These are phyloP conservation scores for Saksenaea vasiformis DNA, from an alignment of 371 early-diverging fungal species.

Conservation along the genomic window DNA sequence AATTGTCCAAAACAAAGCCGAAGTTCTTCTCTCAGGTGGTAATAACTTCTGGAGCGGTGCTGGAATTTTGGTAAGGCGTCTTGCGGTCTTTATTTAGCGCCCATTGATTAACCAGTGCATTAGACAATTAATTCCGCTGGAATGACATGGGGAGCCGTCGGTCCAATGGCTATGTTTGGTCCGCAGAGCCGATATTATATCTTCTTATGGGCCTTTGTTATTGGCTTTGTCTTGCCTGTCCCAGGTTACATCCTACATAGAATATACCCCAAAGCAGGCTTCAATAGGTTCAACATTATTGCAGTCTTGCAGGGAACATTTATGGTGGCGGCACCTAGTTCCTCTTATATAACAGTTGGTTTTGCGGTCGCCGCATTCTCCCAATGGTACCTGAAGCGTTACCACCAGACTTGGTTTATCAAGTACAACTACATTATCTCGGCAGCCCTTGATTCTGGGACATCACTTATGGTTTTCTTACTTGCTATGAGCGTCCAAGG, in stretches of 20 bases:
- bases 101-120: not conserved
- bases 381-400: conserved; percentile 47
- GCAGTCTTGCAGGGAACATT: conserved; percentile 50
- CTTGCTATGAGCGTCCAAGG: conserved; percentile 52
- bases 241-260: conserved; percentile 51
- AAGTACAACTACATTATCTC: conserved; percentile 59
- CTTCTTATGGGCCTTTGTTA: conserved; percentile 44
- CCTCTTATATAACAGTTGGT: conserved; percentile 42
- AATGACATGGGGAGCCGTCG: conserved; percentile 65
- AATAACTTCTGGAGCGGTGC: conserved; percentile 58
- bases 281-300: conserved; percentile 43
- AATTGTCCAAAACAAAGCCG: conserved; percentile 43
- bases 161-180: conserved; percentile 55
- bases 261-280: conserved; percentile 34
- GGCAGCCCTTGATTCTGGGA: conserved; percentile 60
- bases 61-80: conserved; percentile 28
- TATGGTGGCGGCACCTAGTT: conserved; percentile 41
- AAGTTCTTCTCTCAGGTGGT: conserved; percentile 38
- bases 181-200: conserved; percentile 39
- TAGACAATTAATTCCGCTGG: conserved; percentile 57
- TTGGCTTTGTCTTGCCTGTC: conserved; percentile 50
- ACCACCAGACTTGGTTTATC: conserved; percentile 49
- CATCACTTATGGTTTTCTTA: conserved; percentile 56
- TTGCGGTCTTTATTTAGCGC: not conserved
- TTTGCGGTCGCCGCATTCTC: conserved; percentile 37